A percentile compares a stretch with the other conserved stretches of the same genome.
Evolutionary conservation across 768 basidiomycete genomes (phyloP).

Genomic region (Mrakia gelida): DNA sequence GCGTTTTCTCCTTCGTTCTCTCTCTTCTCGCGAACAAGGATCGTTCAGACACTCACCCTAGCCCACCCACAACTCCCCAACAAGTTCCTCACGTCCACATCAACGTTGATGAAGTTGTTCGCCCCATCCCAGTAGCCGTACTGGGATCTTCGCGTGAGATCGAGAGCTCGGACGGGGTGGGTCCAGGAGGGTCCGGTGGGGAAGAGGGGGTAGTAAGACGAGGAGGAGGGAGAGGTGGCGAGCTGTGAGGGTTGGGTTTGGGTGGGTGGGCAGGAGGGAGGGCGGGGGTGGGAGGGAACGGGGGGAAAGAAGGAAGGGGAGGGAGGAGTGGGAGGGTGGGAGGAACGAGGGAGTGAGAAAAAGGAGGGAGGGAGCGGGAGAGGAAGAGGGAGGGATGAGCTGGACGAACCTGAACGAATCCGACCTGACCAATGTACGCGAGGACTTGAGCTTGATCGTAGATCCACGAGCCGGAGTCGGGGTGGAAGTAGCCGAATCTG

Average conservation of each 20-base stretch:
- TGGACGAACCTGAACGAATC: neutral
- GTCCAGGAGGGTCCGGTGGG: neutral
- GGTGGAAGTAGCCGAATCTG: constrained; percentile 23
- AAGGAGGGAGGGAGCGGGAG: neutral
- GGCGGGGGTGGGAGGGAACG: too few species aligned
- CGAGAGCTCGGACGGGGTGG: neutral
- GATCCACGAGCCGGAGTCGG: constrained; percentile 9
- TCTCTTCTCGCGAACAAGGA: too few species aligned
- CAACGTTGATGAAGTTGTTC: constrained; percentile 7
- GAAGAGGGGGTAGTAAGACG: constrained; percentile 14
- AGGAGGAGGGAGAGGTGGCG: neutral
- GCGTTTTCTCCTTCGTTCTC: too few species aligned
- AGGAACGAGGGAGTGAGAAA: neutral
- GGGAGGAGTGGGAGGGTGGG: neutral
- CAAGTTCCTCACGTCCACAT: constrained; percentile 2
- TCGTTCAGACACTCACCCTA: too few species aligned
- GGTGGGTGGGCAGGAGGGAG: too few species aligned
- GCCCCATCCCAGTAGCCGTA: constrained; percentile 18
- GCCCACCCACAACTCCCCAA: neutral
- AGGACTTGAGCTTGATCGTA: neutral
- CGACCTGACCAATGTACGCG: neutral
- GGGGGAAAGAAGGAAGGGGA: neutral
- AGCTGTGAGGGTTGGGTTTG: neutral
- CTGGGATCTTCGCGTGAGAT: neutral
- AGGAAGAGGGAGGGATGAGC: too few species aligned